These are phyloP conservation scores for Arthroderma sp. DNA, from an alignment of 2,329 filamentous ascomycete genomes.

Conservation along the genomic window DNA sequence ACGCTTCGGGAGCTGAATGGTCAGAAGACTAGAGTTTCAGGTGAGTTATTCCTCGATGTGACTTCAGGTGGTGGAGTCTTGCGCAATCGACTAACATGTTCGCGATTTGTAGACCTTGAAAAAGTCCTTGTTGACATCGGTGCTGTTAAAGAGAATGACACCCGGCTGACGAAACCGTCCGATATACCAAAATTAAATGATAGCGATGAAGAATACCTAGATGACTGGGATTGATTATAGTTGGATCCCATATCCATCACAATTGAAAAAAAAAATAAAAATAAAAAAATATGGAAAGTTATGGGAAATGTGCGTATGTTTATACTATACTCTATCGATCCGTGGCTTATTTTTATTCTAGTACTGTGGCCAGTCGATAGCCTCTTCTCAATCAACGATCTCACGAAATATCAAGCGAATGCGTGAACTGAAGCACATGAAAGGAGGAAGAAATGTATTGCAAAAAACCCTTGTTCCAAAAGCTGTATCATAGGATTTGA, in stretches of 20 bases:
- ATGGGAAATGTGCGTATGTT: too few species aligned
- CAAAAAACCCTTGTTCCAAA: too few species aligned
- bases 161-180: slow-evolving; percentile 51
- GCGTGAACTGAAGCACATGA: too few species aligned
- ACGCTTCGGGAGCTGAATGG: slow-evolving; percentile 71
- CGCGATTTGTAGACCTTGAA: slow-evolving; percentile 49
- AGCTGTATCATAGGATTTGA: too few species aligned
- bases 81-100: not conserved
- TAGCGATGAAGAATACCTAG: slow-evolving; percentile 40
- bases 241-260: too few species aligned
- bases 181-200: slow-evolving; percentile 43
- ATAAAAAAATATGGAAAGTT: not conserved
- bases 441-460: too few species aligned
- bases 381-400: too few species aligned
- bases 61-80: not conserved
- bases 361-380: too few species aligned
- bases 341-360: too few species aligned
- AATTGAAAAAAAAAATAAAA: slow-evolving; percentile 2
- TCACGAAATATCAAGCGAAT: too few species aligned
- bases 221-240: slow-evolving; percentile 45
- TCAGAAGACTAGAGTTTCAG: slow-evolving; percentile 51
- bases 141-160: slow-evolving; percentile 64
- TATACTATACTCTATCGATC: too few species aligned
- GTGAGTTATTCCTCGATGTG: slow-evolving; percentile 16
- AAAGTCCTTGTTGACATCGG: slow-evolving; percentile 69